Percentiles rank a stretch among this genome's conserved stretches.
These are phyloP conservation scores for Thuja plicata DNA, from an alignment of 83 land plant species.

Conservation along the genomic window DNA sequence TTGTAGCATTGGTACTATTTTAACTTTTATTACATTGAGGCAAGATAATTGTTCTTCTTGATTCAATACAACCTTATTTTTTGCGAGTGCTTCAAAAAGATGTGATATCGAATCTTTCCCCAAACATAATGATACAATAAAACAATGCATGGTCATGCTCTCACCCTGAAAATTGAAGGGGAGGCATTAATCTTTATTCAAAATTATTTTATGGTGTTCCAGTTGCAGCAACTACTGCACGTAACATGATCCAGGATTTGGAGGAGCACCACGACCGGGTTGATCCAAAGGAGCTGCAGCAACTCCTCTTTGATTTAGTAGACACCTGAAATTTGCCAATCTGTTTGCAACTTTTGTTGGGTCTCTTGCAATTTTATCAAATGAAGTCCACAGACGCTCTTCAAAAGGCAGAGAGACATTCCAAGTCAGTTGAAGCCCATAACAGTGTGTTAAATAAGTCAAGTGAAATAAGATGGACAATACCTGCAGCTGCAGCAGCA, in stretches of 20 bases:
- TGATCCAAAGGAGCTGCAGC: slow-evolving; percentile 63
- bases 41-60: not conserved
- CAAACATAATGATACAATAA: not conserved
- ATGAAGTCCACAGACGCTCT: slow-evolving; percentile 69
- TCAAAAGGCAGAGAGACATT: not conserved
- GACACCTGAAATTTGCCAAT: slow-evolving; percentile 61
- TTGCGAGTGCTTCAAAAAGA: too few species aligned
- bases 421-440: not conserved
- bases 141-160: not conserved
- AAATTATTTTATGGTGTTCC: too few species aligned
- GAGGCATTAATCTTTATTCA: not conserved
- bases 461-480: too few species aligned
- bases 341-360: slow-evolving; percentile 30
- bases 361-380: slow-evolving; percentile 44
- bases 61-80: not conserved
- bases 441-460: not conserved
- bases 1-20: not conserved
- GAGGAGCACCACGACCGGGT: slow-evolving; percentile 46
- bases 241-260: slow-evolving; percentile 58
- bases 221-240: slow-evolving; percentile 26
- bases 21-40: too few species aligned
- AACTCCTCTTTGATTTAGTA: slow-evolving; percentile 72
- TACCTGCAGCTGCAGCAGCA: slow-evolving; percentile 97
- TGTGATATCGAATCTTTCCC: not conserved
- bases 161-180: not conserved